Conservation (phyloP, 1,284 basidiomycete genomes). For the Cryptococcus sp. region DNA sequence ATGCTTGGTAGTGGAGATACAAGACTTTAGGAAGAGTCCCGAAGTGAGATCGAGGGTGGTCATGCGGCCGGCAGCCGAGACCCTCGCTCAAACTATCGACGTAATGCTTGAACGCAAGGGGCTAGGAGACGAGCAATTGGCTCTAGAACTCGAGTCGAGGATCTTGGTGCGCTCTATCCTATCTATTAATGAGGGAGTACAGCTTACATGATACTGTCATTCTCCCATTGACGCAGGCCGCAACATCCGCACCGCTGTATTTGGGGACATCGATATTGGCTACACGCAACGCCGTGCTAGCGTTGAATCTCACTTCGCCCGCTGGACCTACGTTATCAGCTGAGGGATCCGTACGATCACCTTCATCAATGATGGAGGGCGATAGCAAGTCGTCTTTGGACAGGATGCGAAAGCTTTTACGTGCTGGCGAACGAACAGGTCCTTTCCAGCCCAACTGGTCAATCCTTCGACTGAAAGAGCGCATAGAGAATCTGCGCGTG, state of each 20-base stretch:
- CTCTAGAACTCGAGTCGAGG: slow-evolving; percentile 51
- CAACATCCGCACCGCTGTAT: slow-evolving; percentile 52
- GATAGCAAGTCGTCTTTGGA: slow-evolving; percentile 32
- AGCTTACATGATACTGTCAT: too few relatives aligned
- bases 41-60: slow-evolving; percentile 46
- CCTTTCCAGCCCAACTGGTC: slow-evolving; percentile 45
- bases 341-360: slow-evolving; percentile 37
- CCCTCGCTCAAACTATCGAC: slow-evolving; percentile 48
- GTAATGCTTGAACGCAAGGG: slow-evolving; percentile 48
- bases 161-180: slow-evolving; percentile 44
- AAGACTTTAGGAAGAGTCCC: slow-evolving; percentile 46
- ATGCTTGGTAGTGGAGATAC: slow-evolving; percentile 53
- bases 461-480: slow-evolving; percentile 40
- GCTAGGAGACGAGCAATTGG: slow-evolving; percentile 48
- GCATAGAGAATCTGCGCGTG: slow-evolving; percentile 15
- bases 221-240: slow-evolving; percentile 33
- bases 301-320: slow-evolving; percentile 46
- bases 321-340: slow-evolving; percentile 40
- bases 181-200: too few relatives aligned
- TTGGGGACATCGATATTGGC: slow-evolving; percentile 52
- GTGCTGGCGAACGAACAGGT: slow-evolving; percentile 30
- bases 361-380: slow-evolving; percentile 12
- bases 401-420: slow-evolving; percentile 38
- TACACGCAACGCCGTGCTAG: slow-evolving; percentile 50
- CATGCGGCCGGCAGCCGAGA: slow-evolving; percentile 52